Conservation (phyloP, 768 basidiomycete species). For the Serendipita sp. region DNA sequence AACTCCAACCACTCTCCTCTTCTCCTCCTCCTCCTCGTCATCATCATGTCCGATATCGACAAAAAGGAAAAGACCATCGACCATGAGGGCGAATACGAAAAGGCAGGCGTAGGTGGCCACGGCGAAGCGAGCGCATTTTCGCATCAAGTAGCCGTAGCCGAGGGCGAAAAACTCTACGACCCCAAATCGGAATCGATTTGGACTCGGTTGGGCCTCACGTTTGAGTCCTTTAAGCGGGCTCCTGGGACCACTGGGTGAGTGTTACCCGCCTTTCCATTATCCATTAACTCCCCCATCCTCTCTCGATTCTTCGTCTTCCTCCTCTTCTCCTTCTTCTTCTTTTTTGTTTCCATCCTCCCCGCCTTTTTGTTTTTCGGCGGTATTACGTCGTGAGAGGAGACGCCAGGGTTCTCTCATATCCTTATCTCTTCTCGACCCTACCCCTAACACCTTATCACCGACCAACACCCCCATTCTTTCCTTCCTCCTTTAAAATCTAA, state of each 20-base stretch:
- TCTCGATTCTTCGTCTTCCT: no score
- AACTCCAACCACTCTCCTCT: neutral
- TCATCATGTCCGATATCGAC: neutral
- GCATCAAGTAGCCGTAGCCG: neutral
- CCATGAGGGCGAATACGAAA: neutral
- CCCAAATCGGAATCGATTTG: slow-evolving; percentile 18
- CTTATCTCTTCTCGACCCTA: no score
- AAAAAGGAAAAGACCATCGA: neutral
- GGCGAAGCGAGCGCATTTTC: no score
- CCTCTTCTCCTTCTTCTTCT: neutral
- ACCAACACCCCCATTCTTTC: neutral
- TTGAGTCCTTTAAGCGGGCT: slow-evolving; percentile 24
- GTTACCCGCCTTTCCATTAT: neutral
- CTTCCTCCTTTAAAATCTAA: neutral
- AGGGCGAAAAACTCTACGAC: slow-evolving; percentile 16
- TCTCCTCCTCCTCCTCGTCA: neutral
- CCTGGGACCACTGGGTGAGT: slow-evolving; percentile 19
- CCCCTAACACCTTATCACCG: neutral
- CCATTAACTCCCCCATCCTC: no score
- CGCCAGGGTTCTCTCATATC: no score
- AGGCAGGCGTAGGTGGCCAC: neutral
- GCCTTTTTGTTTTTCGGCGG: neutral
- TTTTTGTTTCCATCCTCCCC: neutral
- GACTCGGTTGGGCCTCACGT: slow-evolving; percentile 20
- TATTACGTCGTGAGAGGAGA: no score